A percentile compares a stretch with the other conserved stretches of the same genome.
These are phyloP conservation scores for Penicillium ochrochloron DNA, from an alignment of 495 filamentous ascomycete species.

Conservation along the genomic window DNA sequence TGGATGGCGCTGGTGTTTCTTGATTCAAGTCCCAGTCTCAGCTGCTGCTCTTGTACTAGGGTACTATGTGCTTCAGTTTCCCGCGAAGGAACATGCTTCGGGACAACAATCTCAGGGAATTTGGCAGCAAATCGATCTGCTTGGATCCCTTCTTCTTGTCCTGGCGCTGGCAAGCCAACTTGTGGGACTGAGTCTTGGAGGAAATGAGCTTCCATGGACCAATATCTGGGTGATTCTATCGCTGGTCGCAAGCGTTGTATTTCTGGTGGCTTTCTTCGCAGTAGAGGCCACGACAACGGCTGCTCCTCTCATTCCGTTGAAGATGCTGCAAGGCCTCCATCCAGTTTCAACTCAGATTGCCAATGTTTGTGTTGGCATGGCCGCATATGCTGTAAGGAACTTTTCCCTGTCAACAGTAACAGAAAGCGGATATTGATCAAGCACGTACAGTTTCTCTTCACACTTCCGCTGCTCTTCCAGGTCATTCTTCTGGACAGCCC, in stretches of 20 bases:
- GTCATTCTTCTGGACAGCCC: slow-evolving; percentile 65
- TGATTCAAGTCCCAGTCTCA: slow-evolving; percentile 55
- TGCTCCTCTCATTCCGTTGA: slow-evolving; percentile 64
- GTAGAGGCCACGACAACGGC: slow-evolving; percentile 62
- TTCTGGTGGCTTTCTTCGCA: slow-evolving; percentile 55
- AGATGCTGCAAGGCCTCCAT: slow-evolving; percentile 56
- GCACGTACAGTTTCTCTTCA: slow-evolving; percentile 62
- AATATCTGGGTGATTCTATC: slow-evolving; percentile 58
- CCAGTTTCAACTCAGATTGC: slow-evolving; percentile 60
- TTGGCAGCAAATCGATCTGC: slow-evolving; percentile 61
- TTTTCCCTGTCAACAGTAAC: slow-evolving; percentile 3
- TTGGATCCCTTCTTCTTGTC: slow-evolving; percentile 59
- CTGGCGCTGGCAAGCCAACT: slow-evolving; percentile 61
- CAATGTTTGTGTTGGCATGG: slow-evolving; percentile 65
- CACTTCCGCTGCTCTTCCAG: slow-evolving; percentile 67
- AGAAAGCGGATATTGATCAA: slow-evolving; percentile 4
- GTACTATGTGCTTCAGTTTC: slow-evolving; percentile 56
- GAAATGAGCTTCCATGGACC: slow-evolving; percentile 65
- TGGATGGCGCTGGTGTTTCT: slow-evolving; percentile 67
- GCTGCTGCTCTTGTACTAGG: slow-evolving; percentile 57
- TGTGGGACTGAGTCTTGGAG: slow-evolving; percentile 62
- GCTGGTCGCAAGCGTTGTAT: slow-evolving; percentile 53
- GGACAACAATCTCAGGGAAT: slow-evolving; percentile 39
- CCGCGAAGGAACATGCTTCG: slow-evolving; percentile 22
- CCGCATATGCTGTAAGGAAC: slow-evolving; percentile 62